Percentiles rank a stretch among this genome's conserved stretches.
Conservation (phyloP, 345 rosid genomes). For the Litchi chinensis region DNA sequence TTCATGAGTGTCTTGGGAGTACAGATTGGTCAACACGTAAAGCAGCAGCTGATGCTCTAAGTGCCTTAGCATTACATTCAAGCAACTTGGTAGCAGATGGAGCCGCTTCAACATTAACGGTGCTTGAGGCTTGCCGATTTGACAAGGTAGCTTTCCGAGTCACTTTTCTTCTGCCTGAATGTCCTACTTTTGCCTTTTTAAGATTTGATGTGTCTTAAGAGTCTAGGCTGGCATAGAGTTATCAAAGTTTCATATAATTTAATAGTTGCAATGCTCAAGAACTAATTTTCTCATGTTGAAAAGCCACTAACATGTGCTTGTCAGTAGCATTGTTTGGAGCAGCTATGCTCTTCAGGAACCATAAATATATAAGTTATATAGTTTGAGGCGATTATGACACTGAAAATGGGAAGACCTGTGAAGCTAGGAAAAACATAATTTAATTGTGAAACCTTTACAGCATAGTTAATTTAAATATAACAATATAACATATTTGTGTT, state of each 20-base stretch:
- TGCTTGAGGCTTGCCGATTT: slow-evolving; percentile 85
- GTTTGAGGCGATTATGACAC: background rate
- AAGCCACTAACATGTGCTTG: background rate
- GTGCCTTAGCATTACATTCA: slow-evolving; percentile 78
- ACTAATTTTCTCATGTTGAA: background rate
- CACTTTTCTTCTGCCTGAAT: background rate
- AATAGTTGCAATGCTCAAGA: background rate
- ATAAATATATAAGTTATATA: background rate
- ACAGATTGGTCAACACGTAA: slow-evolving; percentile 97
- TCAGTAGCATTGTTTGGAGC: background rate
- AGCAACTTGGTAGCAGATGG: slow-evolving; percentile 64
- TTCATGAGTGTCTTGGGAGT: slow-evolving; percentile 89
- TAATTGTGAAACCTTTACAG: background rate
- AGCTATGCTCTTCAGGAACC: background rate
- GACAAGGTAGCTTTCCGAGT: slow-evolving; percentile 70
- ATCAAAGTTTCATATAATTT: background rate
- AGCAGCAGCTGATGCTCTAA: slow-evolving; percentile 92
- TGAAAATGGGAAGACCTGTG: background rate
- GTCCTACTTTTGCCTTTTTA: slow-evolving; percentile 4
- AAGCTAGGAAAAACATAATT: background rate
- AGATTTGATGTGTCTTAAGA: background rate
- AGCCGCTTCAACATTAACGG: slow-evolving; percentile 62
- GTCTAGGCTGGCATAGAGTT: background rate
- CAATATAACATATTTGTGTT: background rate
- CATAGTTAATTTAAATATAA: background rate